These are phyloP conservation scores for Rutstroemia sp. DNA, from an alignment of 2,329 filamentous ascomycete species.

Conservation along the genomic window DNA sequence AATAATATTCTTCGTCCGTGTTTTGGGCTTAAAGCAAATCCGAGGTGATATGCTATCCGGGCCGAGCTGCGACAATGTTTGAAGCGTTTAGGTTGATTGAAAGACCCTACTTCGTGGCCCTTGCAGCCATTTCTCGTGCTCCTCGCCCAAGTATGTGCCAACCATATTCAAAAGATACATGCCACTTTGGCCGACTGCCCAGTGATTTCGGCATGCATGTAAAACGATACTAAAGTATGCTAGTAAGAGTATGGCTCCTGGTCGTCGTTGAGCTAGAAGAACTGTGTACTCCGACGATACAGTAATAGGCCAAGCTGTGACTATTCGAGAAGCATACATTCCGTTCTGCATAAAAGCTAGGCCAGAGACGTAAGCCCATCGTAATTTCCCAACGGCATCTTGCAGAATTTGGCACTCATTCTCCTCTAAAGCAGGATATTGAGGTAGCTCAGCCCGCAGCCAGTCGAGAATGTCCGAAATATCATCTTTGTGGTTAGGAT, in stretches of 20 bases:
- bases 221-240: constrained; percentile 32
- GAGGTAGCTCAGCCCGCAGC: not conserved
- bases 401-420: constrained; percentile 1
- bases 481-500: constrained; percentile 7
- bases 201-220: constrained; percentile 21
- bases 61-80: no score
- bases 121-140: constrained; percentile 16
- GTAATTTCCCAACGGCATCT: constrained; percentile 11
- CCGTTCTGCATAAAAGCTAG: not conserved
- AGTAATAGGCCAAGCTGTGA: constrained; percentile 33
- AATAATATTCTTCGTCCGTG: no score
- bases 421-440: not conserved
- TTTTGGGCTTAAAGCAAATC: no score
- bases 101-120: not conserved
- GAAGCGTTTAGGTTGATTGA: no score
- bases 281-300: constrained; percentile 28
- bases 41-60: no score
- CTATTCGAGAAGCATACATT: constrained; percentile 6
- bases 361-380: constrained; percentile 14
- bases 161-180: constrained; percentile 19
- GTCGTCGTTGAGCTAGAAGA: constrained; percentile 26
- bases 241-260: constrained; percentile 32
- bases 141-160: constrained; percentile 14
- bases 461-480: not conserved
- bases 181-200: constrained; percentile 23